Percentiles rank a stretch among this genome's conserved stretches.
These are phyloP conservation scores for Ceratocystis papillata DNA, from an alignment of 2,329 filamentous ascomycete genomes.

Conservation along the genomic window DNA sequence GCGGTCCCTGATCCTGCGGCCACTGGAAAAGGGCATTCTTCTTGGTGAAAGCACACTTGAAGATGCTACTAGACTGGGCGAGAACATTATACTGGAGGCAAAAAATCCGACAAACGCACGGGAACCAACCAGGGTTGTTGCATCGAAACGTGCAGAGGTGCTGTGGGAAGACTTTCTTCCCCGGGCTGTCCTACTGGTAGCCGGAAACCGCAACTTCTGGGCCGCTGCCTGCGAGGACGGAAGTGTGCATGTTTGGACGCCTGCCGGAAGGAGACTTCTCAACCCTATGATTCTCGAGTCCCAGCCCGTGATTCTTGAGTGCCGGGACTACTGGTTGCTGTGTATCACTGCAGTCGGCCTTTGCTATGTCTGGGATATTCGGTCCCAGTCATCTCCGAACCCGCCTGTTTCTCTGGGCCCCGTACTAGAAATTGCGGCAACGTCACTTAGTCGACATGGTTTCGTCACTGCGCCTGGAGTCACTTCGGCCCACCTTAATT, in stretches of 20 bases:
- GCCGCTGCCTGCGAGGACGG: slow-evolving; percentile 89
- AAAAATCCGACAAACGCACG: slow-evolving; percentile 66
- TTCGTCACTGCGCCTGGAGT: slow-evolving; percentile 71
- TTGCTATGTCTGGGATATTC: slow-evolving; percentile 89
- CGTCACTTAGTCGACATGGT: slow-evolving; percentile 63
- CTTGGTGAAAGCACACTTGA: slow-evolving; percentile 44
- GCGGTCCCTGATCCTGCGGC: slow-evolving; percentile 68
- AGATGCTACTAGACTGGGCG: slow-evolving; percentile 51
- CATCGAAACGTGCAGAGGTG: slow-evolving; percentile 66
- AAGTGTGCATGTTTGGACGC: slow-evolving; percentile 80
- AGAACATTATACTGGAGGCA: slow-evolving; percentile 75
- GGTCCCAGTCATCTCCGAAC: slow-evolving; percentile 70
- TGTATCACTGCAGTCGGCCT: slow-evolving; percentile 81
- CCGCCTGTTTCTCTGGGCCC: slow-evolving; percentile 83
- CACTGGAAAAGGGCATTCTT: slow-evolving; percentile 57
- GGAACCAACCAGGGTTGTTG: slow-evolving; percentile 74
- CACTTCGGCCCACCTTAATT: slow-evolving; percentile 84
- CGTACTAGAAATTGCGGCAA: slow-evolving; percentile 74
- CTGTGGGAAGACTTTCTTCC: slow-evolving; percentile 94
- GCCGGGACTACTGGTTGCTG: slow-evolving; percentile 76
- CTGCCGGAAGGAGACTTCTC: slow-evolving; percentile 73
- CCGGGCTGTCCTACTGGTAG: slow-evolving; percentile 74
- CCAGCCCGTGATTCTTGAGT: slow-evolving; percentile 88
- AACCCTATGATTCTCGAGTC: slow-evolving; percentile 81
- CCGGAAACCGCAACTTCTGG: slow-evolving; percentile 86